A percentile compares a stretch with the other conserved stretches of the same genome.
phyloP scores from a whole-genome alignment of 139 green algal genomes.

The Chlamydomonas asymmetrica region DNA sequence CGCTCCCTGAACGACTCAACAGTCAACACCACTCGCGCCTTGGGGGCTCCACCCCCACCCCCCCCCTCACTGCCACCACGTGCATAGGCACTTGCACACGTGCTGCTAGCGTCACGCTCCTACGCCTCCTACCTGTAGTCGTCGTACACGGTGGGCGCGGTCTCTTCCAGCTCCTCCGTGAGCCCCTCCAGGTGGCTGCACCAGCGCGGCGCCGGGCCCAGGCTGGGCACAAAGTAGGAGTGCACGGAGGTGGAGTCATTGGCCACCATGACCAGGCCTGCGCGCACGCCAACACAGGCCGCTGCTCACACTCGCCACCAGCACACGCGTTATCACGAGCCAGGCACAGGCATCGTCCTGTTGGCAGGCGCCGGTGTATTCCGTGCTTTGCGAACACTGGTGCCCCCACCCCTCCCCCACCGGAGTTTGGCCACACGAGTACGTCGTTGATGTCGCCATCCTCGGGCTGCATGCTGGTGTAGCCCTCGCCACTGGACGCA shows the following conservation, averaged over 20 bases:
- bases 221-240: constrained; percentile 88
- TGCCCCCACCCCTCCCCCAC: constrained; percentile 42
- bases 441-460: constrained; percentile 89
- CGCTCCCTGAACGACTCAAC: too few species aligned
- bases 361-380: too few species aligned
- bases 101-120: too few species aligned
- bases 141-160: constrained; percentile 85
- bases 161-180: constrained; percentile 97
- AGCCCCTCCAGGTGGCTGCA: constrained; percentile 95
- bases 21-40: too few species aligned
- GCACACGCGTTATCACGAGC: too few species aligned
- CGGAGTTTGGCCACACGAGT: constrained; percentile 69
- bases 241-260: constrained; percentile 68
- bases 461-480: constrained; percentile 81
- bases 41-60: too few species aligned
- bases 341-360: too few species aligned
- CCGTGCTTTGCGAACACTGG: too few species aligned
- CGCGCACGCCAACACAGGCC: background rate
- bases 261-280: constrained; percentile 63
- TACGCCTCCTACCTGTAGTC: constrained; percentile 94
- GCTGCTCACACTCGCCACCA: too few species aligned
- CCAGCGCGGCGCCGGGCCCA: constrained; percentile 93
- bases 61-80: too few species aligned
- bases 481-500: constrained; percentile 40
- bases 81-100: too few species aligned